Evolutionary conservation across 2,329 filamentous ascomycete species (phyloP), one percentile per base, ranked within the genome.

Genomic region (Colletotrichum eremochloae): DNA sequence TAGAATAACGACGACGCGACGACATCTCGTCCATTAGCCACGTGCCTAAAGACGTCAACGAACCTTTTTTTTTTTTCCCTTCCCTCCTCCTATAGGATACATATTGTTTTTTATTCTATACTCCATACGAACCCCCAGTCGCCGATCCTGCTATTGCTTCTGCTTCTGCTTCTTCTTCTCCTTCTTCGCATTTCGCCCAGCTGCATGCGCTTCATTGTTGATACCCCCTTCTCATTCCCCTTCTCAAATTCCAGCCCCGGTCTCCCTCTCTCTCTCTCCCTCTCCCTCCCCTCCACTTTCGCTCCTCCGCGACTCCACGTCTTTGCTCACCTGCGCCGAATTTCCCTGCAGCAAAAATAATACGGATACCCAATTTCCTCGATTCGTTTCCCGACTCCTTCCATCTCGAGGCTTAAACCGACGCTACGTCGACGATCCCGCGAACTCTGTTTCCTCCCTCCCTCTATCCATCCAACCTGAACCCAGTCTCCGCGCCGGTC

Each of bases 141-240:
- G 33, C 33, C 3, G 18, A 6, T 44, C 5, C 42, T 44, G 18
- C 18, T 20, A 6, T 6, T 20, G 14, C 40, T 56, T 24, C 44
- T 44, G 36, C 38, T 40, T 40, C 46, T 44, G 36, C 63, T 31
- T 48, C 58, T 18, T 24, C 18, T 68, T 63, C 44, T 55, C 36
- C 40, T 5, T 56, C 36, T 63, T 68, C 64, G 33, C 57, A 44
- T 62, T 55, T 57, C 60, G 57, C 50, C 57, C 31, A 56, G 40
- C 55, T 71, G 46, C 44, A 18, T 71, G 33, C 46, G 24, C 33
- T 71, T 60, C 18, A 68, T 71, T 68, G 69, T 71, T 71, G 69
- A 71, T 71, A 71, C 69, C 69, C 69, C 65, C 31, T 50, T 38
- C 48, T 44, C 48, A 36, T 50, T 57, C 36, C 56, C 56, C n/a